Percentiles rank a stretch among this genome's conserved stretches.
Evolutionary conservation across 1,139 yeast genomes (phyloP).

Genomic region (Taphrina populina): DNA sequence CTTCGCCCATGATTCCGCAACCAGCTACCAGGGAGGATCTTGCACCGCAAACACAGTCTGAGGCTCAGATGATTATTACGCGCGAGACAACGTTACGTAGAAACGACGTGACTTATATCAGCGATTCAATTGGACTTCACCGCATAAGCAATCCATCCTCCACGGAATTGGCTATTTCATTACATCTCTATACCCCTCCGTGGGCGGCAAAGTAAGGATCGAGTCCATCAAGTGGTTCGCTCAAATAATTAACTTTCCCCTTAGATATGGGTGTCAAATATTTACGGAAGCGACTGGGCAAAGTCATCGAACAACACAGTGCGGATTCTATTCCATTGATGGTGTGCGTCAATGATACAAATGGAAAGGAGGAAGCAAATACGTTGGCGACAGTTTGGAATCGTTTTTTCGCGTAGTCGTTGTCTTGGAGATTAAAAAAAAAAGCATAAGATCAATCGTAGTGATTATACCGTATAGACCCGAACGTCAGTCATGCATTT

Average conservation of each 20-base stretch:
- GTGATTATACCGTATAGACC: too few relatives aligned
- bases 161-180: conserved; percentile 58
- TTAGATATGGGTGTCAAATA: conserved; percentile 29
- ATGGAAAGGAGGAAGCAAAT: too few relatives aligned
- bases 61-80: conserved; percentile 1
- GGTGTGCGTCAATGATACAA: conserved; percentile 6
- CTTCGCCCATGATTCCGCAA: conserved; percentile 35
- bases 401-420: too few relatives aligned
- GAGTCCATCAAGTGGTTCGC: too few relatives aligned
- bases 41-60: neutral
- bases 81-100: conserved; percentile 38
- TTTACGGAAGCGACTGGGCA: conserved; percentile 26
- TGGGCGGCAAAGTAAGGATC: conserved; percentile 58
- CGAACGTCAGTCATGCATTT: too few relatives aligned
- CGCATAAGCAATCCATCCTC: conserved; percentile 57
- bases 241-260: too few relatives aligned
- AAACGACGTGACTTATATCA: conserved; percentile 56
- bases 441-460: too few relatives aligned
- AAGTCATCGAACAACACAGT: conserved; percentile 23
- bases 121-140: conserved; percentile 67
- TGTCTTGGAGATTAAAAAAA: too few relatives aligned
- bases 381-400: too few relatives aligned
- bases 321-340: conserved; percentile 29
- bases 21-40: conserved; percentile 16
- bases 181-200: conserved; percentile 77